Evolutionary conservation across 805 yeast genomes (phyloP).

Genomic region (Komagataella phaffii): DNA sequence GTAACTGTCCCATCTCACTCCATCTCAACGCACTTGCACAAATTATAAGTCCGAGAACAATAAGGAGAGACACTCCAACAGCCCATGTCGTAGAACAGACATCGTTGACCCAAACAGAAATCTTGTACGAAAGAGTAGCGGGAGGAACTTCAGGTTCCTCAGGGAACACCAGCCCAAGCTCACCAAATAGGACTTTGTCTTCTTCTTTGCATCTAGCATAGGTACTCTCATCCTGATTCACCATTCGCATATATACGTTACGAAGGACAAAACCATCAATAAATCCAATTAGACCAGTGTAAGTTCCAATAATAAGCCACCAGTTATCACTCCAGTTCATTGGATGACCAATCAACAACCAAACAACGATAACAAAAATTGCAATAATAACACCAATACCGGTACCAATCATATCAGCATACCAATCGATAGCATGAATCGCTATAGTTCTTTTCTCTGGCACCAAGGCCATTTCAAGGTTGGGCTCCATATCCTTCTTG

Average conservation of each 20-base stretch:
- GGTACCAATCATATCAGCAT: constrained; percentile 28
- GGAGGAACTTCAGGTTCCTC: constrained; percentile 2
- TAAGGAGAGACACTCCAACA: constrained; percentile 14
- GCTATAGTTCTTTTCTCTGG: neutral
- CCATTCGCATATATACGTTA: constrained; percentile 19
- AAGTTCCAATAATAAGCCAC: constrained; percentile 34
- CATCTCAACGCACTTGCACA: constrained; percentile 21
- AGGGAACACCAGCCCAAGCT: constrained; percentile 11
- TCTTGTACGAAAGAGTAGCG: constrained; percentile 1
- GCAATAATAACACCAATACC: constrained; percentile 25
- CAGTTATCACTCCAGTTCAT: constrained; percentile 24
- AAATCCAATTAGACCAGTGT: constrained; percentile 29
- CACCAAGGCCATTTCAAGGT: constrained; percentile 5
- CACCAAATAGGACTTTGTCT: constrained; percentile 17
- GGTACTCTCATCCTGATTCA: constrained; percentile 9
- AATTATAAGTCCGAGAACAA: constrained; percentile 17
- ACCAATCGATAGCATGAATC: constrained; percentile 18
- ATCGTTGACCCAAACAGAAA: constrained; percentile 13
- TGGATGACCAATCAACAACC: constrained; percentile 23
- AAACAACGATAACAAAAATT: constrained; percentile 17
- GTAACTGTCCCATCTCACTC: constrained; percentile 25
- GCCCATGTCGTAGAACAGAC: constrained; percentile 20
- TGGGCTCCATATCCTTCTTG: constrained; percentile 11
- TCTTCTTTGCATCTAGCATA: constrained; percentile 16
- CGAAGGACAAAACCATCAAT: constrained; percentile 28